A percentile compares a stretch with the other conserved stretches of the same genome.
These are phyloP conservation scores for Gypsophila paniculata DNA, from an alignment of 179 eudicot genomes.

Conservation along the genomic window DNA sequence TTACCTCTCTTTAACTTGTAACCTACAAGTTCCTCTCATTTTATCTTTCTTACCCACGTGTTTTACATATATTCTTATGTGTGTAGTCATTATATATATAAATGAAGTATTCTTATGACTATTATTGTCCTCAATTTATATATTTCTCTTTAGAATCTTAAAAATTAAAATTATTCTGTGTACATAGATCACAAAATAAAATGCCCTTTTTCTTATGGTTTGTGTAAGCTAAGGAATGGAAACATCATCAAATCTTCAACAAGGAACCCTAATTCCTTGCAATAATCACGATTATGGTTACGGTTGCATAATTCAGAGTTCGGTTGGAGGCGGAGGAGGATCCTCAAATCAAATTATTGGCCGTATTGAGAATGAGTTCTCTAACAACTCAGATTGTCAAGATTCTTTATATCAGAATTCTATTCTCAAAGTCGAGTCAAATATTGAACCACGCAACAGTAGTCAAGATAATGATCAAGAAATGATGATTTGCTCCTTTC, in stretches of 20 bases:
- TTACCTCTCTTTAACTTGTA: slow-evolving; percentile 12
- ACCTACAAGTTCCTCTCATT: slow-evolving; percentile 3
- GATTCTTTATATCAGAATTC: too few species aligned
- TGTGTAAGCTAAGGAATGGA: not conserved
- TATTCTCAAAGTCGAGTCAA: too few species aligned
- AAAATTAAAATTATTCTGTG: too few species aligned
- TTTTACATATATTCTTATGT: slow-evolving; percentile 4
- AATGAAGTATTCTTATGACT: not conserved
- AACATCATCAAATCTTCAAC: slow-evolving; percentile 6
- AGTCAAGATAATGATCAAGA: slow-evolving; percentile 9
- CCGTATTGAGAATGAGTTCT: too few species aligned
- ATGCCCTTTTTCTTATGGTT: not conserved
- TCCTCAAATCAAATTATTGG: too few species aligned
- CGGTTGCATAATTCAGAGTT: too few species aligned
- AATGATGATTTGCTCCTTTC: slow-evolving; percentile 11
- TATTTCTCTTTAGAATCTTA: not conserved
- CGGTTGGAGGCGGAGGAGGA: too few species aligned
- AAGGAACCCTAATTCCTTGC: slow-evolving; percentile 19
- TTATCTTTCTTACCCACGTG: slow-evolving; percentile 16
- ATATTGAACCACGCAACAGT: too few species aligned
- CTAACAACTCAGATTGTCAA: too few species aligned
- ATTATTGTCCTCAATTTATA: not conserved
- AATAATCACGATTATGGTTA: not conserved
- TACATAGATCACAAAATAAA: not conserved
- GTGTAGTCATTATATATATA: not conserved